Evolutionary conservation across 2,329 filamentous ascomycete genomes (phyloP).

Genomic region (Aureobasidium sp.): DNA sequence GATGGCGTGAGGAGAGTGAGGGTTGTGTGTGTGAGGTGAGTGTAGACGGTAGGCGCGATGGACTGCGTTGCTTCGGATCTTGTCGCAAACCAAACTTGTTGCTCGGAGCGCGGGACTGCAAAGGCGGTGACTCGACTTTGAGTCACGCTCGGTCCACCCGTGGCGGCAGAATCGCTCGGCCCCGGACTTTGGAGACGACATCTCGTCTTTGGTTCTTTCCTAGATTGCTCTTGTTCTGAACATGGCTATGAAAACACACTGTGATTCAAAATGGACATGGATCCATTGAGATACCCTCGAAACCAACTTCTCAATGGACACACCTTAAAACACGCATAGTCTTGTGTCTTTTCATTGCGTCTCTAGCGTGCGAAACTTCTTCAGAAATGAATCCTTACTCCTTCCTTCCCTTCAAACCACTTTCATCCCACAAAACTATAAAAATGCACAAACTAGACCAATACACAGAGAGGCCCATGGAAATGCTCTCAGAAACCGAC

Average conservation of each 20-base stretch:
- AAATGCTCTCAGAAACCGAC: no score
- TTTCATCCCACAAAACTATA: neutral
- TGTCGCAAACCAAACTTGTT: conserved; percentile 5
- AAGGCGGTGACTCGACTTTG: conserved; percentile 3
- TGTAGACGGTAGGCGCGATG: neutral
- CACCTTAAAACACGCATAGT: neutral
- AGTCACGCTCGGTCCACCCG: neutral
- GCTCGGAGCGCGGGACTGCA: neutral
- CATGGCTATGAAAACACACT: neutral
- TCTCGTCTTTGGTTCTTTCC: neutral
- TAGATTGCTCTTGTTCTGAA: neutral
- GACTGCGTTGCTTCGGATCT: neutral
- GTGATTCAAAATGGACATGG: neutral
- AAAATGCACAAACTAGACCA: neutral
- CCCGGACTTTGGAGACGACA: neutral
- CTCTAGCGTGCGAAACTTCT: neutral
- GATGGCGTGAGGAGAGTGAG: neutral
- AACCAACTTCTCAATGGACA: neutral
- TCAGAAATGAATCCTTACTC: neutral
- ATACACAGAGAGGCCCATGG: neutral
- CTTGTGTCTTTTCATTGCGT: neutral
- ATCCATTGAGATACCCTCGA: neutral
- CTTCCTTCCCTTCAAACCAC: neutral
- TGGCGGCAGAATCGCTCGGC: neutral
- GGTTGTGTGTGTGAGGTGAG: neutral